Conservation (phyloP, 306 rosid genomes). For the Medicago ruthenica region DNA sequence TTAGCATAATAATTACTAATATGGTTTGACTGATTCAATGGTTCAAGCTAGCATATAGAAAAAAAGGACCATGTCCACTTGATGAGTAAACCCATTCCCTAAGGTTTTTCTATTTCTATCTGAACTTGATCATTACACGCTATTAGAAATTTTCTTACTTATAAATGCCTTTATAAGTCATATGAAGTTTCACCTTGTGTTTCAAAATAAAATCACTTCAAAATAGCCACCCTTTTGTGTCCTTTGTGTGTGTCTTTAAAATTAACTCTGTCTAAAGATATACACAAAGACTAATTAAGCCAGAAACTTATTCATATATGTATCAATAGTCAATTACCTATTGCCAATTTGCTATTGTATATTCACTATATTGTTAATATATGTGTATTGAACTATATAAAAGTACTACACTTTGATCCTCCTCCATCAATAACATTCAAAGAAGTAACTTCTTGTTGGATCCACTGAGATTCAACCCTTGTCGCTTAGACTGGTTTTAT, state of each 20-base stretch:
- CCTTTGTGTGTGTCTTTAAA: too few relatives aligned
- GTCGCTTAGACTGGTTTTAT: not conserved
- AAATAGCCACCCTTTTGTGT: slow-evolving; percentile 18
- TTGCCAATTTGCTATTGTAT: slow-evolving; percentile 5
- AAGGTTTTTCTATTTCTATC: slow-evolving; percentile 30
- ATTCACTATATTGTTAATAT: not conserved
- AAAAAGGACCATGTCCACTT: slow-evolving; percentile 4
- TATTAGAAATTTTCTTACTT: slow-evolving; percentile 14
- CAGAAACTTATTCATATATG: slow-evolving; percentile 23
- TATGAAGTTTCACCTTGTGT: slow-evolving; percentile 25
- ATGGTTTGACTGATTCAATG: slow-evolving; percentile 41
- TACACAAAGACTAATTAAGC: slow-evolving; percentile 34
- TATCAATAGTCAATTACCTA: slow-evolving; percentile 36
- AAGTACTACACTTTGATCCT: slow-evolving; percentile 13
- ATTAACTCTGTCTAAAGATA: not conserved
- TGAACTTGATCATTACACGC: slow-evolving; percentile 25
- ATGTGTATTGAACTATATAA: not conserved
- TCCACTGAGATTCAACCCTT: not conserved
- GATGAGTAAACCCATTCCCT: slow-evolving; percentile 45
- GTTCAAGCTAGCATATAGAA: not conserved
- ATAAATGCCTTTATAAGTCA: slow-evolving; percentile 27
- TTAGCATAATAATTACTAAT: too few relatives aligned
- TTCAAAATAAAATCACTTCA: slow-evolving; percentile 35
- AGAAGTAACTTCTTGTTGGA: not conserved
- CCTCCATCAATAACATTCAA: not conserved